Conservation (phyloP, 1,284 basidiomycete species). For the Cutaneotrichosporon cyanovorans region DNA sequence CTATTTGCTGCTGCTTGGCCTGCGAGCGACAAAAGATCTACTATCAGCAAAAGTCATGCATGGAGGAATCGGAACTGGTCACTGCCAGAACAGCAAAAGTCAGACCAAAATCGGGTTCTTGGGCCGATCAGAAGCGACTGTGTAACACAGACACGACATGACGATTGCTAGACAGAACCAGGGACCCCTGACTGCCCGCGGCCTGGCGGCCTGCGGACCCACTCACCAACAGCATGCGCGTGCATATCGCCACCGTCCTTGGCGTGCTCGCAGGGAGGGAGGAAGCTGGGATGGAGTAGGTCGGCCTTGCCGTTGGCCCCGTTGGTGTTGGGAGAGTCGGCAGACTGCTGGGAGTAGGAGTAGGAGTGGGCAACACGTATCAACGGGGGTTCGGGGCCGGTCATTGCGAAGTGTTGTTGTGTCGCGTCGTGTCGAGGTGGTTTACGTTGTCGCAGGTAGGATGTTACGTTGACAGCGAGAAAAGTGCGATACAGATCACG, state of each 20-base stretch:
- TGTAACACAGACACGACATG: too few relatives aligned
- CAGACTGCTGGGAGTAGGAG: slow-evolving; percentile 4
- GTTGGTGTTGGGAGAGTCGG: slow-evolving; percentile 8
- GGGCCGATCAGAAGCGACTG: too few relatives aligned
- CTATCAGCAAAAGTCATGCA: too few relatives aligned
- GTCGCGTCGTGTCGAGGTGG: background rate
- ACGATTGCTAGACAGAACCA: too few relatives aligned
- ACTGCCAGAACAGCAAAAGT: too few relatives aligned
- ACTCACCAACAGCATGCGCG: slow-evolving; percentile 42
- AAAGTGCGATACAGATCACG: too few relatives aligned
- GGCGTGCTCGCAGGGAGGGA: slow-evolving; percentile 38
- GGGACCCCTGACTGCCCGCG: too few relatives aligned
- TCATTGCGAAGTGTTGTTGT: background rate
- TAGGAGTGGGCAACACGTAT: slow-evolving; percentile 3
- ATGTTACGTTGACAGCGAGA: too few relatives aligned
- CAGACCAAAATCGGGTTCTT: too few relatives aligned
- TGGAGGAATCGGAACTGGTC: too few relatives aligned
- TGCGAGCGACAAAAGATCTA: slow-evolving; percentile 37
- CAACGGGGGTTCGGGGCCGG: background rate
- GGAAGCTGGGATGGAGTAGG: slow-evolving; percentile 36
- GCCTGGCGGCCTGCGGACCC: too few relatives aligned
- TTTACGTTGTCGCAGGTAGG: too few relatives aligned
- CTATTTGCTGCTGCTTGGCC: slow-evolving; percentile 1
- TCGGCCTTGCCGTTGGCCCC: slow-evolving; percentile 20
- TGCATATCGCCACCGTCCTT: slow-evolving; percentile 38